These are phyloP conservation scores for Erigeron canadensis DNA, from an alignment of 129 eudicot genomes.

Conservation along the genomic window DNA sequence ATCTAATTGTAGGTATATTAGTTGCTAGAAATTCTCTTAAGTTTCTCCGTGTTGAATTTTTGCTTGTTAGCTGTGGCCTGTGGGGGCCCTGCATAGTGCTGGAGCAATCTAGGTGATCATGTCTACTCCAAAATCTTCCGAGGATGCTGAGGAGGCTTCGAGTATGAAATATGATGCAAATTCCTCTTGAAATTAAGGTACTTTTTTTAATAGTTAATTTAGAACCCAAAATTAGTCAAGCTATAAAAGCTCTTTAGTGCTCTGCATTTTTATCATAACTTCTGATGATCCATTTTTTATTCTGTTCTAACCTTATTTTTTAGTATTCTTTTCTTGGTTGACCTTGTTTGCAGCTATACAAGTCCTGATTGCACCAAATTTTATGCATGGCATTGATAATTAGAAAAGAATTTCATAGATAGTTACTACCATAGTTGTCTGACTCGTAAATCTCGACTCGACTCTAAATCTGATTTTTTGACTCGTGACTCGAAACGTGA, in stretches of 20 bases:
- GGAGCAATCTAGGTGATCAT: slow-evolving; percentile 72
- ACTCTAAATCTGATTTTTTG: too few species aligned
- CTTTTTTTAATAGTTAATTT: not conserved
- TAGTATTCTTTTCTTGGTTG: not conserved
- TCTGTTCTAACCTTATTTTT: not conserved
- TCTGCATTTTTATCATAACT: slow-evolving; percentile 7
- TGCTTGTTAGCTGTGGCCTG: slow-evolving; percentile 65
- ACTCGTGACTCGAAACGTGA: too few species aligned
- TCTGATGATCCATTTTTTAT: not conserved
- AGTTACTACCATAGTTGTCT: too few species aligned
- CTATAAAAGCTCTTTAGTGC: not conserved
- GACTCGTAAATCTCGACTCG: too few species aligned
- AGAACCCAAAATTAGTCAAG: not conserved
- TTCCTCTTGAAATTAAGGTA: slow-evolving; percentile 6
- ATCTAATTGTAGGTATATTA: too few species aligned
- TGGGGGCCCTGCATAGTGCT: slow-evolving; percentile 57
- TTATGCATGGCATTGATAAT: too few species aligned
- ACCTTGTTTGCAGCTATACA: not conserved
- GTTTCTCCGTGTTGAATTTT: not conserved
- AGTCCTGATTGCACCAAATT: too few species aligned
- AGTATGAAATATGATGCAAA: slow-evolving; percentile 34
- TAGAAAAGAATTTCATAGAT: too few species aligned
- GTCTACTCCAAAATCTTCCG: slow-evolving; percentile 55
- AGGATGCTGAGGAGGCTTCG: slow-evolving; percentile 57
- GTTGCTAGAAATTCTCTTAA: not conserved